Base-by-base conservation (phyloP, 305 asterid species). In the Solanum chacoense region DNA sequence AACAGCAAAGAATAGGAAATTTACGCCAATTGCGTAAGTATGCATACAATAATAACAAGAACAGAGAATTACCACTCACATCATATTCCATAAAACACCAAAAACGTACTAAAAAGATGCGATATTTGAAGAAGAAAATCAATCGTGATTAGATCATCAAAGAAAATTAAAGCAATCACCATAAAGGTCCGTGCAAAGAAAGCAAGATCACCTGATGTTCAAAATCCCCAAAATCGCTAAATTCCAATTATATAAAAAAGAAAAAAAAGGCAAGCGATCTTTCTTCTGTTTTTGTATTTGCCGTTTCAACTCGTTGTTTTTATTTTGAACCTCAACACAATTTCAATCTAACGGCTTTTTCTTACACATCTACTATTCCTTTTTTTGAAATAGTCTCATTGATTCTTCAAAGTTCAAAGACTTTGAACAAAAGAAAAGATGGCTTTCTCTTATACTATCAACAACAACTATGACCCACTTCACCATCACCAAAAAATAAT, bases 131-230 rank as follows among this genome's bases (percentile, higher is more conserved):
- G 75, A 38, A 40, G 74, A 45, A 71, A 13, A 83, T 32, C 59
- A 69, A 38, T 32, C 35, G 86, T 34, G 69, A 88, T 86, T 38
- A 81, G 87, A 90, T 86, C 87, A 34, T 75, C 90, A 90, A 38
- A 89, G 29, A 88, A 88, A 76, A 89, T 14, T 10, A 85, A 85
- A 71, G 67, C 71, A 89, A 36, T 81, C 77, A 75, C n/a, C 65
- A 55, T 50, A 50, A 50, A 50, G 63, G 63, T 50, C 63, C 63
- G 65, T 14, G 38, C 2, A 13, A 89, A 38, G 20, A 36, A 67
- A 63, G 69, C 1, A 83, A 78, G 90, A 42, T 91, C 90, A 92
- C 95, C 94, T 89, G 94, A 92, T 84, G 74, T 87, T 90, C 20
- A 91, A 90, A 90, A 85, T n/a, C 29, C 72, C 73, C 76, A 85